A percentile compares a stretch with the other conserved stretches of the same genome.
phyloP scores from a whole-genome alignment of 306 rosid genomes.

The Ziziphus jujuba region DNA sequence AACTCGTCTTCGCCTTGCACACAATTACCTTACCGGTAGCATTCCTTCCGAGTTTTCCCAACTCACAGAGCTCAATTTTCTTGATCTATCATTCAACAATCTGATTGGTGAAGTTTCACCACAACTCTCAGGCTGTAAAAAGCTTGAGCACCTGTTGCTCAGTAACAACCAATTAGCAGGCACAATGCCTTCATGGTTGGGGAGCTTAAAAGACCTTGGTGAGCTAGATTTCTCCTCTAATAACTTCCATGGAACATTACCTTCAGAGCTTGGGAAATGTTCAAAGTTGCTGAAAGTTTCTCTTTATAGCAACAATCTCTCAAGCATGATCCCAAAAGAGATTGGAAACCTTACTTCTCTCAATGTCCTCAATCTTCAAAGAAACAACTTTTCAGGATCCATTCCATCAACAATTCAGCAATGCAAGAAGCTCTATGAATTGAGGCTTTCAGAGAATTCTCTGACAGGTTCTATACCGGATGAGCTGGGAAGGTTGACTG shows the following conservation, averaged over 20 bases:
- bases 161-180: conserved; percentile 63
- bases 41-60: conserved; percentile 60
- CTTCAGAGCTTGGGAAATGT: conserved; percentile 71
- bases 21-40: conserved; percentile 61
- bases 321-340: conserved; percentile 70
- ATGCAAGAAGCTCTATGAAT: conserved; percentile 70
- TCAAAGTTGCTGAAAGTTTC: conserved; percentile 73
- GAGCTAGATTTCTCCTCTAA: conserved; percentile 87
- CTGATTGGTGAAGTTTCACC: conserved; percentile 55
- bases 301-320: conserved; percentile 73
- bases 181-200: conserved; percentile 63
- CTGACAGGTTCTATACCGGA: conserved; percentile 61
- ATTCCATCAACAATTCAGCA: conserved; percentile 68
- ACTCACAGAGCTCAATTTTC: conserved; percentile 68
- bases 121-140: conserved; percentile 55
- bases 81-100: conserved; percentile 79
- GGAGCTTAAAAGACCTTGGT: conserved; percentile 64
- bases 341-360: conserved; percentile 83
- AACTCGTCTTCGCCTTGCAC: conserved; percentile 76
- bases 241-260: conserved; percentile 60
- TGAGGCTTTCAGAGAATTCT: conserved; percentile 75
- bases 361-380: conserved; percentile 72
- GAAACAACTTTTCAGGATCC: conserved; percentile 63
- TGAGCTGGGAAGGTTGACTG: conserved; percentile 65
- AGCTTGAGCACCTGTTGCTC: conserved; percentile 69